Evolutionary conservation across 352 stramenopile species (phyloP), one percentile per base, ranked within the genome.

Genomic region (Phytophthora pini): DNA sequence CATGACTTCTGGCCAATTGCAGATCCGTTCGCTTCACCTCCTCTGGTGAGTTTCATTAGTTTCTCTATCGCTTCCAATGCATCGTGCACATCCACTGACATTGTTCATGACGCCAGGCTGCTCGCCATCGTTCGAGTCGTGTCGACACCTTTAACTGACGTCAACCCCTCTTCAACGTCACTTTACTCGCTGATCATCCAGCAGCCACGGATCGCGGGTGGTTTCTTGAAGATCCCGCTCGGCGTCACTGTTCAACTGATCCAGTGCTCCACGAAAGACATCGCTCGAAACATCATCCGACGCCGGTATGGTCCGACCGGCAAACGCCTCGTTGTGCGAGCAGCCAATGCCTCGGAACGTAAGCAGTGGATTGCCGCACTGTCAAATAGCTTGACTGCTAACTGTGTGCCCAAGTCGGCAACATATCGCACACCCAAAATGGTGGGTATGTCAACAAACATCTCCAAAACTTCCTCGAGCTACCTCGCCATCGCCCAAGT

Each of bases 1-100:
- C 9, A 68, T 63, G 61, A 54, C 53, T 13, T 63, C 38, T 12
- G 39, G 46, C n/a, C 61, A 63, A 24, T 20, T 63, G 38, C 52
- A 68, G 20, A 49, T 57, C 36, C 44, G 48, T 26, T 57, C 24
- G 3, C 44, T 45, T n/a, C 44, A 54, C 22, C 38, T 68, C 24
- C 11, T 68, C 11, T 68, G 53, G 53, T 68, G 39, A 15, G 52
- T 48, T 41, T 45, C 8, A 45, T 15, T 29, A 47, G 11, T 1
- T 20, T 3, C 39, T 32, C 39, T 43, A 15, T 53, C 46, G 17
- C 39, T 39, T 9, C 47, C 24, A 15, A 34, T 48, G 22, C 24
- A 26, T 26, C 24, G 8, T 39, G 32, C 7, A 39, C 13, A 7
- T 41, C 7, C 11, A 26, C 13, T 48, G 24, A 34, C n/a, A 34